Evolutionary conservation across 1,139 yeast species (phyloP), one percentile per base, ranked within the genome.

Genomic region (Suhomyces atakaporum): DNA sequence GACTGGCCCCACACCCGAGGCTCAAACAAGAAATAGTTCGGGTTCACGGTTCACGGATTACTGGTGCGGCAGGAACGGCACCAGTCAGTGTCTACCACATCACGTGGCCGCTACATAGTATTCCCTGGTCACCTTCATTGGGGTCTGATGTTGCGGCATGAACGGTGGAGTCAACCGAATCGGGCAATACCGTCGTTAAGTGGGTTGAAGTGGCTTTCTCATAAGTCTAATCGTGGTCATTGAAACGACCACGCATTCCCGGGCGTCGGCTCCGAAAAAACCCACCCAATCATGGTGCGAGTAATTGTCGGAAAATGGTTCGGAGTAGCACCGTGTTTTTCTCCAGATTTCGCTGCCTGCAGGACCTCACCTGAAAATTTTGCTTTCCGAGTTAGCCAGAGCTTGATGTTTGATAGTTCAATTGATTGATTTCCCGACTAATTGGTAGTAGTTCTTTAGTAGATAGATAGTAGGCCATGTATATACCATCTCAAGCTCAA

Each of bases 241-340:
- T n/a, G n/a, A 18, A 18, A 18, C 8, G 20, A 18, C 8, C 21
- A 14, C 7, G 6, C 5, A 5, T 29, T 8, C 8, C 38, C 38
- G 38, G 31, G 22, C 22, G 26, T 36, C 44, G 42, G 44, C 28
- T 13, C 42, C 44, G 44, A 32, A 27, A 5, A 14, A 3, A 7
- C 4, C 11, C 13, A 18, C 15, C 44, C 44, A 40, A 40, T 40
- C 29, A 38, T 10, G 19, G 28, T 23, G 38, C 36, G 29, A 35
- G 28, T 25, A 40, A 40, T 40, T 40, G 36, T 15, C 23, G 25
- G 34, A 31, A 33, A 34, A 33, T 23, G 8, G 42, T 31, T 40
- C 44, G 44, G 44, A 40, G 36, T 38, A 32, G 42, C 31, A 33
- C 41, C 38, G 38, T 32, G 36, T 29, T 38, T n/a, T 40, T 40